Evolutionary conservation across 192 early-diverging fungal species (phyloP), one percentile per base, ranked within the genome.

Genomic region (Podila clonocystis): DNA sequence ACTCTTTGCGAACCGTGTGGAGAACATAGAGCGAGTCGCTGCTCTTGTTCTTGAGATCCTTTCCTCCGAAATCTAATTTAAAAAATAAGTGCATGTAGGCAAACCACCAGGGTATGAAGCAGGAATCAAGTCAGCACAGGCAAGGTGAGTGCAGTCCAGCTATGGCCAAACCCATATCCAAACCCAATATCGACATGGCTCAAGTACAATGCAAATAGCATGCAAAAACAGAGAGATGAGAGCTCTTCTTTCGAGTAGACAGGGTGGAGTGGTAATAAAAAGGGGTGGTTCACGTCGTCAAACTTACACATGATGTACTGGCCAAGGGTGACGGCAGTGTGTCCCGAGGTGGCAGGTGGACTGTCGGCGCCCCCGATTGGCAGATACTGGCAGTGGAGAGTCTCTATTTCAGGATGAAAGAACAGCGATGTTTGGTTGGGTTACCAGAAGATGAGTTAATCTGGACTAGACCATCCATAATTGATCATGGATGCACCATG

Each of bases 221-320:
- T 36, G 41, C 0, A 4, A 45, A 8, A 15, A 3, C 15, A 45
- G 11, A 17, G 11, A 3, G 41, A 17, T 45, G 41, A 15, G 41
- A 13, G 11, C 15, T 45, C 11, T 45, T 45, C 41, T 17, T 3
- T 55, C 20, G 20, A 55, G 19, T 55, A 4, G 50, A n/a, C 5
- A 24, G 52, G 52, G 26, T 24, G 52, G 24, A 1, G 59, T 61
- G 15, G 59, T 6, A 31, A 33, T 11, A 33, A 34, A 61, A 61
- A 34, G 59, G 59, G 26, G 28, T 7, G 29, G 28, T 26, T 7
- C 26, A 31, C 7, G 15, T 60, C 13, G 58, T 24, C 58, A 8
- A 19, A 55, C 77, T 52, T 80, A 80, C 77, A 80, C 77, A 80
- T 73, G 41, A 80, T 80, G 52, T 80, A 80, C 29, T 80, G 77